Evolutionary conservation across 805 yeast genomes (phyloP).

Genomic region (Saturnispora quitensis): DNA sequence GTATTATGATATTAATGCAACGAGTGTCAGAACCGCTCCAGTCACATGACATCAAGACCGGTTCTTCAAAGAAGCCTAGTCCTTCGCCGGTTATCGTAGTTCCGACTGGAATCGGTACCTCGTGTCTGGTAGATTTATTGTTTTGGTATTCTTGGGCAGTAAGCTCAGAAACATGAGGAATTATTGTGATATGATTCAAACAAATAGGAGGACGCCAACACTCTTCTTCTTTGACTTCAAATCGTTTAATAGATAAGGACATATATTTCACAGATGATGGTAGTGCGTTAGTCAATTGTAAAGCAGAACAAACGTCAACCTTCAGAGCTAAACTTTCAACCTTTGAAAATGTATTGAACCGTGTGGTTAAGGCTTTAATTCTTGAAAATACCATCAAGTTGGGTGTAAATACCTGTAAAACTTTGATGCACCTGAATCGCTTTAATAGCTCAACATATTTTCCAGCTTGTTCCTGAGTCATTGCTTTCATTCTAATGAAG

Average conservation of each 20-base stretch:
- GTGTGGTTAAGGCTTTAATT: background rate
- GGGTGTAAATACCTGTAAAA: background rate
- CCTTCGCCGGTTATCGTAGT: background rate
- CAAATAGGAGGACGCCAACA: background rate
- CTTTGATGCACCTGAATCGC: background rate
- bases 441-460: background rate
- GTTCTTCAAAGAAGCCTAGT: background rate
- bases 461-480: background rate
- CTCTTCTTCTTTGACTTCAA: background rate
- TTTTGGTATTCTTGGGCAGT: background rate
- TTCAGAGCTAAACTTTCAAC: constrained; percentile 1
- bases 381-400: background rate
- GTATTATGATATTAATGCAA: background rate
- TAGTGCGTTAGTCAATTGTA: background rate
- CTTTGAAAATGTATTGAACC: background rate
- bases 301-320: background rate
- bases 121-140: background rate
- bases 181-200: background rate
- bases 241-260: background rate
- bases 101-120: background rate
- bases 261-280: constrained; percentile 3
- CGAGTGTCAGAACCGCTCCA: background rate
- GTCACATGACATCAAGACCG: background rate
- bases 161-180: background rate
- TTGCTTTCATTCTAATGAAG: constrained; percentile 1